Evolutionary conservation across 805 yeast genomes (phyloP).

Genomic region (Candida arabinofermentans): DNA sequence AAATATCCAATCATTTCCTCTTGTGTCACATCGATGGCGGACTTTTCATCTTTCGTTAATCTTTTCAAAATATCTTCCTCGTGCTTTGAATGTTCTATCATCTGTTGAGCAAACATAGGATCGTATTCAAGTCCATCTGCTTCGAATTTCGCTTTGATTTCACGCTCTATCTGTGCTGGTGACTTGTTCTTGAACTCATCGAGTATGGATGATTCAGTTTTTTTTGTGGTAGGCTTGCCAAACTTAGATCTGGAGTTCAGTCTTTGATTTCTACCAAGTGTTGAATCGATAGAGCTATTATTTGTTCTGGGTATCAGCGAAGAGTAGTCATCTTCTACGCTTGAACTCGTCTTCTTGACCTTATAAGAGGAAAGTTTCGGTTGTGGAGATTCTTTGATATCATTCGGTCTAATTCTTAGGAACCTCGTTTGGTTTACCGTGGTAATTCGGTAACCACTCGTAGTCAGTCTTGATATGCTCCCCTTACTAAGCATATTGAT

Average conservation of each 20-base stretch:
- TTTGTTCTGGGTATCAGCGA: background rate
- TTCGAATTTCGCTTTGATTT: constrained; percentile 20
- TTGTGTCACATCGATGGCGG: constrained; percentile 12
- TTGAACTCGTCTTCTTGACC: too few relatives aligned
- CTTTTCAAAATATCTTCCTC: constrained; percentile 16
- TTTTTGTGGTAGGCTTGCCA: background rate
- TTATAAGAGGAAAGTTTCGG: too few relatives aligned
- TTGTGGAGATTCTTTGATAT: background rate
- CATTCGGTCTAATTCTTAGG: constrained; percentile 1
- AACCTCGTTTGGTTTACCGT: background rate
- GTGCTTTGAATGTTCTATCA: constrained; percentile 22
- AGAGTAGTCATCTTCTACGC: background rate
- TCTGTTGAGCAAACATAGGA: constrained; percentile 24
- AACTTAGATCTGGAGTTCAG: background rate
- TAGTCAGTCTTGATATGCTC: background rate
- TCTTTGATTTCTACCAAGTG: background rate
- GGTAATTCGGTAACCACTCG: background rate
- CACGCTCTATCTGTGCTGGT: constrained; percentile 25
- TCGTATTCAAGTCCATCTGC: constrained; percentile 28
- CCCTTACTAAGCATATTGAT: background rate
- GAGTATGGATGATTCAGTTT: background rate
- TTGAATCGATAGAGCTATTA: background rate
- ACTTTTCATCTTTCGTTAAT: constrained; percentile 11
- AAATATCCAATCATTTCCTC: constrained; percentile 21
- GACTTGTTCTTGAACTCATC: constrained; percentile 13